Conservation (phyloP, 2,329 filamentous ascomycete species). For the Neopestalotiopsis sp. region DNA sequence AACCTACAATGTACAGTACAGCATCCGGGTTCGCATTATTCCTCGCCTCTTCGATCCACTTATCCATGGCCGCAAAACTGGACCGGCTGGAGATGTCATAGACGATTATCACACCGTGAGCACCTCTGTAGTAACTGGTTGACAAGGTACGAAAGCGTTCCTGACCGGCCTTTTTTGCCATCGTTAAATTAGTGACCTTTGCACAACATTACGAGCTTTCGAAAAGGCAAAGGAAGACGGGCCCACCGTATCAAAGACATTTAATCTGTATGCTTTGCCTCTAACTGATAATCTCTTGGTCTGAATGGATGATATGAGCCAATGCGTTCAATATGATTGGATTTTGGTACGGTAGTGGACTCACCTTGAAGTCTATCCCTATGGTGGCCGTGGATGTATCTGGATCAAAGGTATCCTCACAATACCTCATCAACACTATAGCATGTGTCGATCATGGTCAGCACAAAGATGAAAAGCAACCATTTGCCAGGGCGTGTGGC, state of each 20-base stretch:
- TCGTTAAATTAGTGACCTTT: neutral
- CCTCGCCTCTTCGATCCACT: constrained; percentile 60
- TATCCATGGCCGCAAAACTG: constrained; percentile 57
- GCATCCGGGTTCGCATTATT: constrained; percentile 53
- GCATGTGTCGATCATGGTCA: neutral
- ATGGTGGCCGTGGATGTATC: constrained; percentile 61
- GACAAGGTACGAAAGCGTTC: constrained; percentile 57
- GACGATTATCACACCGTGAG: constrained; percentile 54
- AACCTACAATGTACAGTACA: constrained; percentile 52
- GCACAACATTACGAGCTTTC: neutral
- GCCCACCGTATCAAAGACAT: constrained; percentile 53
- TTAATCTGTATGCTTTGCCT: constrained; percentile 56
- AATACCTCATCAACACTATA: constrained; percentile 59
- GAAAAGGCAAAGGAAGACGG: neutral
- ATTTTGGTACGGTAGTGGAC: constrained; percentile 8
- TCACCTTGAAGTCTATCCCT: constrained; percentile 62
- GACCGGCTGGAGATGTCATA: constrained; percentile 56
- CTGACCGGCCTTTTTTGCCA: constrained; percentile 44
- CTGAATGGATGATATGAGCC: constrained; percentile 33
- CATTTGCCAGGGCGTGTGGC: neutral
- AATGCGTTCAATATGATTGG: neutral
- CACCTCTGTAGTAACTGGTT: constrained; percentile 56
- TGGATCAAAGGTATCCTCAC: constrained; percentile 62
- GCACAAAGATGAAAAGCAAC: neutral
- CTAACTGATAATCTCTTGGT: constrained; percentile 59